phyloP scores from a whole-genome alignment of 208 protist species.

The Crithidia sp. region DNA sequence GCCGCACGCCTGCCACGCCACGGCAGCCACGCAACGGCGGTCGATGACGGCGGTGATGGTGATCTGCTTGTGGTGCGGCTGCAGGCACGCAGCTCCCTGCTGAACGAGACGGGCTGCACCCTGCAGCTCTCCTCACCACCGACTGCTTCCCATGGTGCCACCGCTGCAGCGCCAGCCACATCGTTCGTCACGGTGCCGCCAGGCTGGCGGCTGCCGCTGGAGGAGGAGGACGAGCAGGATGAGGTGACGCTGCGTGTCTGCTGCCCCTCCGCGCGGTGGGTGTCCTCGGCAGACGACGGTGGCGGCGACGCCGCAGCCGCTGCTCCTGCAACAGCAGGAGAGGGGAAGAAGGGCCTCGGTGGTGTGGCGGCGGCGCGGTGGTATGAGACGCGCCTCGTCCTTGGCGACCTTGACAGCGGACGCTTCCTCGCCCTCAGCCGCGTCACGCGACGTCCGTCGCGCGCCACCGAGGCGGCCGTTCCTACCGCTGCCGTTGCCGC shows the following conservation, averaged over 20 bases:
- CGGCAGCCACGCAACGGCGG: constrained; percentile 4
- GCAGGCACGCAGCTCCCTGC: constrained; percentile 52
- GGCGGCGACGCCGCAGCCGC: neutral
- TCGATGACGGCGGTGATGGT: constrained; percentile 4
- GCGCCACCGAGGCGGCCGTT: neutral
- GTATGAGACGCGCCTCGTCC: constrained; percentile 34
- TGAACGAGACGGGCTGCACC: constrained; percentile 54
- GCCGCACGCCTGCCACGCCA: neutral
- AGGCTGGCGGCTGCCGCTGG: constrained; percentile 33
- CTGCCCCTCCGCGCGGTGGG: constrained; percentile 30
- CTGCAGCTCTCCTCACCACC: constrained; percentile 33
- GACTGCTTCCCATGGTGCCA: neutral
- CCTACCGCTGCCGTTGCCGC: neutral
- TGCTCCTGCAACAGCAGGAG: neutral
- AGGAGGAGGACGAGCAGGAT: constrained; percentile 24
- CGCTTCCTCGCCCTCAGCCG: constrained; percentile 28
- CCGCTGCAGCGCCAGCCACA: neutral
- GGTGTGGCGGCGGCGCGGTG: constrained; percentile 7
- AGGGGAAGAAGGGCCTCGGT: neutral
- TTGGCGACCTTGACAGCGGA: constrained; percentile 34
- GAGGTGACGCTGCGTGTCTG: constrained; percentile 31
- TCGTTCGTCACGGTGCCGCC: constrained; percentile 20
- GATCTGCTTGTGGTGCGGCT: constrained; percentile 59
- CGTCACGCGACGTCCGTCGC: neutral
- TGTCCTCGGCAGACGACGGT: constrained; percentile 1